A percentile compares a stretch with the other conserved stretches of the same genome.
phyloP scores from a whole-genome alignment of 2,329 filamentous ascomycete genomes.

The Drechslerella coelobrocha region DNA sequence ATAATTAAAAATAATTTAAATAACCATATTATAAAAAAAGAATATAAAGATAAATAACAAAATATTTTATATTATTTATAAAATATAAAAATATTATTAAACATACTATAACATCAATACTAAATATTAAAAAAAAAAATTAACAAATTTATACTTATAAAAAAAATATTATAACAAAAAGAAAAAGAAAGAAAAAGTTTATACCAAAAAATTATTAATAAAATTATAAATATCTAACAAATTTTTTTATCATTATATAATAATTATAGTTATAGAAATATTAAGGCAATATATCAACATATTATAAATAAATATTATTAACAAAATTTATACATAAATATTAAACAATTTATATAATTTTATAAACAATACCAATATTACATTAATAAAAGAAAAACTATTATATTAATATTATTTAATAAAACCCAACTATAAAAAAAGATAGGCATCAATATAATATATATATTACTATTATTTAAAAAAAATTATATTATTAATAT shows the following conservation, averaged over 20 bases:
- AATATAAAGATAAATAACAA: slow-evolving; percentile 15
- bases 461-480: no score
- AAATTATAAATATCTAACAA: neutral
- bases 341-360: neutral
- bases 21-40: slow-evolving; percentile 3
- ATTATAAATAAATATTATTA: slow-evolving; percentile 4
- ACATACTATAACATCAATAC: slow-evolving; percentile 1
- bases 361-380: neutral
- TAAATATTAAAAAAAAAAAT: neutral
- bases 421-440: neutral
- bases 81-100: slow-evolving; percentile 26
- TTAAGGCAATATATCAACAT: neutral
- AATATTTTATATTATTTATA: slow-evolving; percentile 15
- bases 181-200: neutral
- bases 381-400: neutral
- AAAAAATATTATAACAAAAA: neutral
- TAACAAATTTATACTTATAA: slow-evolving; percentile 3
- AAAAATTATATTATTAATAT: no score
- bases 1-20: slow-evolving; percentile 21
- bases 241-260: neutral
- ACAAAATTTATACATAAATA: neutral
- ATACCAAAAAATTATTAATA: slow-evolving; percentile 6
- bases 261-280: neutral
- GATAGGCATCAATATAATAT: no score
- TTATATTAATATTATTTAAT: neutral